These are phyloP conservation scores for Zoysia matrella DNA, from an alignment of 202 grass and related monocot species.

Conservation along the genomic window DNA sequence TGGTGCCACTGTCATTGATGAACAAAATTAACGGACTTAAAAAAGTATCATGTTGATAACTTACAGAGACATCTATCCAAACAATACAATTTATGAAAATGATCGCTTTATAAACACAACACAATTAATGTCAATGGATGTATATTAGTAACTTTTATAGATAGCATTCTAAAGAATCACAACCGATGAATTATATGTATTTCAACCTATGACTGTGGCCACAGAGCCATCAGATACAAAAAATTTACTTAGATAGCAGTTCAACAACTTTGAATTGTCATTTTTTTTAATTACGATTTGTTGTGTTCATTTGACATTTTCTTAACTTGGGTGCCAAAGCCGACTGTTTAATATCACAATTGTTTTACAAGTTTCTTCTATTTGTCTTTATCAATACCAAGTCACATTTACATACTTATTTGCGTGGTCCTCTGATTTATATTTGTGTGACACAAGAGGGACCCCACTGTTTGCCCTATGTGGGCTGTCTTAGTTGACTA, in stretches of 20 bases:
- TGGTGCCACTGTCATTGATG: neutral
- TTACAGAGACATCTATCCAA: neutral
- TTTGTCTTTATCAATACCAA: neutral
- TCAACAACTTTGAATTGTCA: neutral
- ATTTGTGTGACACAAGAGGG: neutral
- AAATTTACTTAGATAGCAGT: no score
- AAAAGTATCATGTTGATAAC: no score
- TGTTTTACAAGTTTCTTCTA: neutral
- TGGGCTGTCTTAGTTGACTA: neutral
- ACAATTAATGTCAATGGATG: no score
- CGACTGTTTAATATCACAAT: neutral
- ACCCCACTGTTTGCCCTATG: neutral
- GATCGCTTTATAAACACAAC: neutral
- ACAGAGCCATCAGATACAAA: no score
- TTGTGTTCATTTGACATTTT: neutral
- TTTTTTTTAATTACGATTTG: neutral
- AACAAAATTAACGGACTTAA: no score
- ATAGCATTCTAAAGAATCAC: no score
- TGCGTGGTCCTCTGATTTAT: neutral
- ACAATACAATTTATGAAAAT: neutral
- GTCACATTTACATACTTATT: neutral
- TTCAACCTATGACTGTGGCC: no score
- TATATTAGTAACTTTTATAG: no score
- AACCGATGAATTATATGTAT: no score
- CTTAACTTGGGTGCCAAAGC: neutral